Evolutionary conservation across 495 filamentous ascomycete genomes (phyloP).

Genomic region (Mytilinidion resinicola): DNA sequence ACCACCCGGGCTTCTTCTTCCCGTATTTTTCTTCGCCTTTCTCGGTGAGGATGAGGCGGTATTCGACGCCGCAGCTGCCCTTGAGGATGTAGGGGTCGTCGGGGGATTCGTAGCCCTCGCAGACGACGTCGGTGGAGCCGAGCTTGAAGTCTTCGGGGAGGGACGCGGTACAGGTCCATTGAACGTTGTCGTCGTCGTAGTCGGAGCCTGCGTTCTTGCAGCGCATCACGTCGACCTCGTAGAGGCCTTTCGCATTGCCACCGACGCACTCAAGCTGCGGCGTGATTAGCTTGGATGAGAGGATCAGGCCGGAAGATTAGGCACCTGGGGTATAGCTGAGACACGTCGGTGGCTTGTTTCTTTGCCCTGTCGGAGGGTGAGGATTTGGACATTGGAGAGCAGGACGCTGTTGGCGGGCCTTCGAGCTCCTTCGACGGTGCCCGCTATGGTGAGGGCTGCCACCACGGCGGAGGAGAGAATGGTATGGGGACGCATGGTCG

Average conservation of each 20-base stretch:
- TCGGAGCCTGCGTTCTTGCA: conserved; percentile 71
- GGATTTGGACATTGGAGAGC: conserved; percentile 66
- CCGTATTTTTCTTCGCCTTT: conserved; percentile 64
- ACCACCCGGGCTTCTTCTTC: conserved; percentile 17
- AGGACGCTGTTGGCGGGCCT: conserved; percentile 58
- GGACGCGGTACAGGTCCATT: conserved; percentile 81
- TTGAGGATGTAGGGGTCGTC: conserved; percentile 80
- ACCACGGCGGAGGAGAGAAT: conserved; percentile 35
- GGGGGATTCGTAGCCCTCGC: conserved; percentile 74
- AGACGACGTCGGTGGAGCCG: conserved; percentile 83
- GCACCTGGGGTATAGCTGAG: conserved; percentile 63
- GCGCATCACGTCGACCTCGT: conserved; percentile 73
- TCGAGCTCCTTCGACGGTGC: conserved; percentile 26
- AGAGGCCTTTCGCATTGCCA: conserved; percentile 52
- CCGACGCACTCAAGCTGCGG: conserved; percentile 71
- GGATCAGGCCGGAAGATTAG: neutral
- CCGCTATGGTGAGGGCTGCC: conserved; percentile 25
- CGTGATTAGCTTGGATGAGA: neutral
- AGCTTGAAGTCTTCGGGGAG: conserved; percentile 82
- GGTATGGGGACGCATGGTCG: conserved; percentile 36
- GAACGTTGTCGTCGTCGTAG: conserved; percentile 47
- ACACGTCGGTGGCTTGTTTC: conserved; percentile 72
- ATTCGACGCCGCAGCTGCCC: conserved; percentile 91
- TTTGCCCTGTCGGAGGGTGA: conserved; percentile 62
- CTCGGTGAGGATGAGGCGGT: conserved; percentile 73